Percentiles rank a stretch among this genome's conserved stretches.
These are phyloP conservation scores for Neurospora hispaniola DNA, from an alignment of 495 filamentous ascomycete species.

Conservation along the genomic window DNA sequence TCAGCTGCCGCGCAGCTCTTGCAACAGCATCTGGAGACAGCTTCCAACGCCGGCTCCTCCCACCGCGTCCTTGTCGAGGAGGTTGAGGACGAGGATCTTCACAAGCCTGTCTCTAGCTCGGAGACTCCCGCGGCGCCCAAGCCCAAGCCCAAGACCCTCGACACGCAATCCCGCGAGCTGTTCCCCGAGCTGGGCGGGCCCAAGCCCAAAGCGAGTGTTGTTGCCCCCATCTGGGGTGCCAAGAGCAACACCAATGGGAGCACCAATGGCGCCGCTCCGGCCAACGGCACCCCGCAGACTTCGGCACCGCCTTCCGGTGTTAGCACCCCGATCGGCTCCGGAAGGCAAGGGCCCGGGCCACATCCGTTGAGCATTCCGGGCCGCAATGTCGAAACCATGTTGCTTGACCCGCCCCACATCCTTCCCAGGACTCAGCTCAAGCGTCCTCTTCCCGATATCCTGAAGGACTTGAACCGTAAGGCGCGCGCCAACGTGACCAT, in stretches of 20 bases:
- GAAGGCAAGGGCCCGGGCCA: conserved; percentile 40
- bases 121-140: conserved; percentile 40
- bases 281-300: conserved; percentile 40
- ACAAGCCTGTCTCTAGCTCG: conserved; percentile 22
- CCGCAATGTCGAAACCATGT: conserved; percentile 64
- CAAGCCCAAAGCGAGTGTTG: conserved; percentile 46
- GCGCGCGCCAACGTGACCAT: conserved; percentile 79
- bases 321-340: conserved; percentile 41
- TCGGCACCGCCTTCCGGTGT: conserved; percentile 49
- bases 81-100: conserved; percentile 65
- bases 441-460: conserved; percentile 67
- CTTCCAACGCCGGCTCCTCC: conserved; percentile 37
- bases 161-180: conserved; percentile 76
- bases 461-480: conserved; percentile 78
- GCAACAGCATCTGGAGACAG: conserved; percentile 47
- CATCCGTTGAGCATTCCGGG: conserved; percentile 61
- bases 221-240: conserved; percentile 50
- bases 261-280: conserved; percentile 46
- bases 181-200: conserved; percentile 81
- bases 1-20: conserved; percentile 67
- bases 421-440: conserved; percentile 65
- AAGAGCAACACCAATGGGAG: conserved; percentile 41
- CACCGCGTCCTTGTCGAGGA: conserved; percentile 73
- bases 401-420: conserved; percentile 60
- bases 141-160: conserved; percentile 55